Conservation (phyloP, 768 basidiomycete genomes). For the Rhodotorula sphaerocarpa region DNA sequence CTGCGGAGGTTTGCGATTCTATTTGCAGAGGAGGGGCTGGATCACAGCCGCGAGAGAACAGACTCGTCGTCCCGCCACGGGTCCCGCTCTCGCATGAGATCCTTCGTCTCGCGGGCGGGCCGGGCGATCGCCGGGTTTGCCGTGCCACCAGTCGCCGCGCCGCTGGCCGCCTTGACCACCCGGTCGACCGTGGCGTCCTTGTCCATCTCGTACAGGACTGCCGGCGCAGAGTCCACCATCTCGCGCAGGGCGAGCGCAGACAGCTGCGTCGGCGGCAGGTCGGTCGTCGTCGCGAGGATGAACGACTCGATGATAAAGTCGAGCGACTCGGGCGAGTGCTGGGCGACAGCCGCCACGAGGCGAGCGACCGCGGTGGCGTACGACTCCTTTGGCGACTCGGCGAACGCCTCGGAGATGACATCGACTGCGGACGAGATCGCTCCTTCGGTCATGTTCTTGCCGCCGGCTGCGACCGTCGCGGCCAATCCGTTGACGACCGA, state of each 20-base stretch:
- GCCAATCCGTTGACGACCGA: conserved; percentile 71
- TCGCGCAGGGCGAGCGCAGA: conserved; percentile 40
- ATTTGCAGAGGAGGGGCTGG: background rate
- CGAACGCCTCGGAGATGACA: conserved; percentile 69
- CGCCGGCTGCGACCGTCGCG: conserved; percentile 59
- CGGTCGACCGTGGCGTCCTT: conserved; percentile 59
- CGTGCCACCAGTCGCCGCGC: background rate
- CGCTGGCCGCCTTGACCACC: conserved; percentile 61
- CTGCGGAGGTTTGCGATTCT: background rate
- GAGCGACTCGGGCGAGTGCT: conserved; percentile 1
- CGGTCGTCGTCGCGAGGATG: conserved; percentile 47
- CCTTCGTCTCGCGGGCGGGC: conserved; percentile 74
- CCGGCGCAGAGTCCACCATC: conserved; percentile 46
- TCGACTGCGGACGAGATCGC: conserved; percentile 65
- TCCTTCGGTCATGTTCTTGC: conserved; percentile 68
- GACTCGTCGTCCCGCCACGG: conserved; percentile 44
- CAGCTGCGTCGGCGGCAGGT: conserved; percentile 57
- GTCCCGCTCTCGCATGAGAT: conserved; percentile 50
- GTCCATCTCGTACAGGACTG: conserved; percentile 59
- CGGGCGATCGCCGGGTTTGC: conserved; percentile 56
- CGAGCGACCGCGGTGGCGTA: conserved; percentile 27
- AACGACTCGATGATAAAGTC: conserved; percentile 19
- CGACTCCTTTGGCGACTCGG: conserved; percentile 48
- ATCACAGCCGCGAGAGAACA: conserved; percentile 40
- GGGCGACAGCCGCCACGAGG: conserved; percentile 24